Evolutionary conservation across 108 stramenopile species (phyloP).

Genomic region (Cyclotella baltica): DNA sequence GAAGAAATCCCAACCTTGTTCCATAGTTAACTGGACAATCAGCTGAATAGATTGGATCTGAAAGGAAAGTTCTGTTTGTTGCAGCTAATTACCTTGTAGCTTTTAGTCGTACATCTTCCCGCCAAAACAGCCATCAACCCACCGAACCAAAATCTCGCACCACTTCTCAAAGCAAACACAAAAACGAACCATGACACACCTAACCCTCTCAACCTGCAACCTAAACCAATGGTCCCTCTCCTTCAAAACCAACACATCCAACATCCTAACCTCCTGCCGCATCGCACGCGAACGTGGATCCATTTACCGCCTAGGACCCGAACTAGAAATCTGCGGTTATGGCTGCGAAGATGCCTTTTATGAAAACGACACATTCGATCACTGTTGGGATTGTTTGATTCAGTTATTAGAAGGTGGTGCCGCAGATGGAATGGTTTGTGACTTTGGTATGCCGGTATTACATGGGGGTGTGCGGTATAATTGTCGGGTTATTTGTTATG

Average conservation of each 20-base stretch:
- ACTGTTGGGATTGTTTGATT: slow-evolving; percentile 92
- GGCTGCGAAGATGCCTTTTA: slow-evolving; percentile 99
- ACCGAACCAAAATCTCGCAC: neutral
- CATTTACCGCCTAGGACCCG: slow-evolving; percentile 95
- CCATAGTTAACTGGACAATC: no score
- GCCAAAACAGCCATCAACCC: neutral
- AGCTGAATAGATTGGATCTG: no score
- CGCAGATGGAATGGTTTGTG: slow-evolving; percentile 91
- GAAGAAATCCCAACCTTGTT: no score
- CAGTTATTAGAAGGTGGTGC: slow-evolving; percentile 75
- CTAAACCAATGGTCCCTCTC: slow-evolving; percentile 99
- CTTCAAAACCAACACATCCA: slow-evolving; percentile 94
- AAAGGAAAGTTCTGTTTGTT: no score
- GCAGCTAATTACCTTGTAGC: no score
- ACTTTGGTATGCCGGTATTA: slow-evolving; percentile 96
- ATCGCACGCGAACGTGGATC: slow-evolving; percentile 83
- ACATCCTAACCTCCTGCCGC: slow-evolving; percentile 80
- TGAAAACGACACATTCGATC: slow-evolving; percentile 94
- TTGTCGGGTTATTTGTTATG: slow-evolving; percentile 88
- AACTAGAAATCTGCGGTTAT: slow-evolving; percentile 97
- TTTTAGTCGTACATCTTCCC: neutral
- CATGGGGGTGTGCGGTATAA: slow-evolving; percentile 93
- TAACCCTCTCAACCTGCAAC: slow-evolving; percentile 96
- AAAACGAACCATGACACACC: slow-evolving; percentile 35
- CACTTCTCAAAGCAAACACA: neutral